Conservation (phyloP, 805 yeast genomes). For the Kluyveromyces dobzhanskii region DNA sequence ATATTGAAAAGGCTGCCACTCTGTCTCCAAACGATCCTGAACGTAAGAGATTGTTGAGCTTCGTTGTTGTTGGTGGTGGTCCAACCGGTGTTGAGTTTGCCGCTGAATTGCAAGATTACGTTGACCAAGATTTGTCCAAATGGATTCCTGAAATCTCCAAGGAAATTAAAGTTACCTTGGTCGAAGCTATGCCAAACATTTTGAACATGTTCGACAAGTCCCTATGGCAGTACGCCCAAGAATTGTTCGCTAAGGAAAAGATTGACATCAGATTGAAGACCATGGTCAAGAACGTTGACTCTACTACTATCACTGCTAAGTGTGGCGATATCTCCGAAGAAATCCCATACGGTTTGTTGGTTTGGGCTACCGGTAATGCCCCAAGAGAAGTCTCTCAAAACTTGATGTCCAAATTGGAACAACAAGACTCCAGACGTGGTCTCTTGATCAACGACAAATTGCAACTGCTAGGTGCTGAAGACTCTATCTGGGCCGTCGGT, state of each 20-base stretch:
- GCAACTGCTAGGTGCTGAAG: constrained; percentile 73
- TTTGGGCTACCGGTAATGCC: constrained; percentile 98
- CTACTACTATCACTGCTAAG: constrained; percentile 59
- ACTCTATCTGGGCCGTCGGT: constrained; percentile 77
- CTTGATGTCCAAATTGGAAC: constrained; percentile 61
- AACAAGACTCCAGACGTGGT: constrained; percentile 84
- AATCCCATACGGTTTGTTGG: constrained; percentile 85
- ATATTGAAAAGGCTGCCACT: constrained; percentile 80
- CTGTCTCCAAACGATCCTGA: constrained; percentile 67
- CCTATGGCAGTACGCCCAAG: constrained; percentile 70
- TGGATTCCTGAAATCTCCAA: constrained; percentile 82
- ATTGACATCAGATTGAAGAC: constrained; percentile 75
- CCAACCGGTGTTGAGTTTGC: constrained; percentile 98
- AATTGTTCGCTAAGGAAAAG: constrained; percentile 58
- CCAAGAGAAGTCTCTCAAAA: constrained; percentile 68
- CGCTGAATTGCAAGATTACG: constrained; percentile 91
- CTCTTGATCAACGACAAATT: constrained; percentile 75
- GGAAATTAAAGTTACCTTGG: constrained; percentile 75
- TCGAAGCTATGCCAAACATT: constrained; percentile 89
- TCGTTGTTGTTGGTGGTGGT: constrained; percentile 96
- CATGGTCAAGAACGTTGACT: constrained; percentile 80
- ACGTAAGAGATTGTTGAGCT: constrained; percentile 74
- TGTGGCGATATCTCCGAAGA: constrained; percentile 63
- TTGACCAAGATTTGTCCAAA: constrained; percentile 79
- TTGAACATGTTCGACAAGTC: constrained; percentile 64